Conservation (phyloP, 129 eudicot genomes). For the Chrysanthemum seticuspe region DNA sequence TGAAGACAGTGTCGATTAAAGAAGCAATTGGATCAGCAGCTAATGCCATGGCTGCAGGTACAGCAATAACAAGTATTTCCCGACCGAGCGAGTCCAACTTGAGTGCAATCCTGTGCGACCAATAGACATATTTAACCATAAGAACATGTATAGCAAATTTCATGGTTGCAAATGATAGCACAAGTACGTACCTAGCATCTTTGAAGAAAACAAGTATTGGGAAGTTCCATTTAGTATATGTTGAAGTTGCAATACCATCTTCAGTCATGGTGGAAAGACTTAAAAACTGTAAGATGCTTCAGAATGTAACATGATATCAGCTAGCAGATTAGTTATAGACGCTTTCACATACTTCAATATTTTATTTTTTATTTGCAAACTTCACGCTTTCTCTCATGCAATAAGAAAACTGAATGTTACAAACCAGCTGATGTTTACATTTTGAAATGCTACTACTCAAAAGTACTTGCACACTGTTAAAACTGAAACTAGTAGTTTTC, state of each 20-base stretch:
- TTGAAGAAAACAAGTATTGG: conserved; percentile 60
- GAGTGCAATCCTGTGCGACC: conserved; percentile 42
- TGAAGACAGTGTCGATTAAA: conserved; percentile 67
- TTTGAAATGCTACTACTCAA: too few relatives aligned
- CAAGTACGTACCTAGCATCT: conserved; percentile 44
- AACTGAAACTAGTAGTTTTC: too few relatives aligned
- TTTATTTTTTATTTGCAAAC: too few relatives aligned
- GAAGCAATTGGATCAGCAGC: conserved; percentile 91
- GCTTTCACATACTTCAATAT: too few relatives aligned
- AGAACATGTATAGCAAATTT: neutral
- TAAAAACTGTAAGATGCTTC: neutral
- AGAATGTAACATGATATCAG: too few relatives aligned
- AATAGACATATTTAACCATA: neutral
- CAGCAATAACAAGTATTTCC: conserved; percentile 65
- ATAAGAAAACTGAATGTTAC: too few relatives aligned
- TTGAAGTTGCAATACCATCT: conserved; percentile 19
- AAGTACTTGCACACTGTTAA: too few relatives aligned
- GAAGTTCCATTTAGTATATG: conserved; percentile 34
- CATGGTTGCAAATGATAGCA: neutral
- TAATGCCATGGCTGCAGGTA: conserved; percentile 75
- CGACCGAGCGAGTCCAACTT: conserved; percentile 62
- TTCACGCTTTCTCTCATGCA: too few relatives aligned
- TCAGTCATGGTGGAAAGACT: conserved; percentile 36
- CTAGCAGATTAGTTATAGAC: too few relatives aligned
- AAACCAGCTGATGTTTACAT: too few relatives aligned